Evolutionary conservation across 805 yeast species (phyloP).

Genomic region (Teunomyces gatunensis): DNA sequence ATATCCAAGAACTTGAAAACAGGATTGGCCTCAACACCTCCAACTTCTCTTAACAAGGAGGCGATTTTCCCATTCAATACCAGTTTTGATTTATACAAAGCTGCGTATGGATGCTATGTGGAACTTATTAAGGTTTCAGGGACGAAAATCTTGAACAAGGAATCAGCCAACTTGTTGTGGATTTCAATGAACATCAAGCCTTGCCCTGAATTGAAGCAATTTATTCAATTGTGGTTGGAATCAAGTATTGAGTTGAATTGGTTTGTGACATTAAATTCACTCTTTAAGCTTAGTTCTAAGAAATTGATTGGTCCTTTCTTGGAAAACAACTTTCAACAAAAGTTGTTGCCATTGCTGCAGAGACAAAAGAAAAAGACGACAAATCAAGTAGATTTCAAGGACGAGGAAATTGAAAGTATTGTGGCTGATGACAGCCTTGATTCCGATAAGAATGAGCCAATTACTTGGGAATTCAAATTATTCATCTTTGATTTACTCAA

Average conservation of each 20-base stretch:
- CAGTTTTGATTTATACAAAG: conserved; percentile 35
- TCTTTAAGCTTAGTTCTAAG: conserved; percentile 46
- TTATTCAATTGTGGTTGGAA: conserved; percentile 62
- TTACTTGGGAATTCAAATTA: conserved; percentile 55
- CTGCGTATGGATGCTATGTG: conserved; percentile 54
- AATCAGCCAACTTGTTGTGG: conserved; percentile 60
- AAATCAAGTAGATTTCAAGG: conserved; percentile 31
- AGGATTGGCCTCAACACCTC: conserved; percentile 30
- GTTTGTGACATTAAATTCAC: conserved; percentile 54
- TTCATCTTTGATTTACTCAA: conserved; percentile 47
- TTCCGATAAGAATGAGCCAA: conserved; percentile 51
- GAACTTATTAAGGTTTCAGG: conserved; percentile 55
- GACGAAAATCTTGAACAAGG: conserved; percentile 41
- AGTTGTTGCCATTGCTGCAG: conserved; percentile 40
- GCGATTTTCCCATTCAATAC: conserved; percentile 47
- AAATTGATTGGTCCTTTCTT: conserved; percentile 41
- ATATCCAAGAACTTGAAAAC: conserved; percentile 35
- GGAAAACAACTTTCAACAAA: conserved; percentile 38
- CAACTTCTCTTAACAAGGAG: conserved; percentile 38
- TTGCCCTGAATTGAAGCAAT: conserved; percentile 40
- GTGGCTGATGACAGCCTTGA: conserved; percentile 31
- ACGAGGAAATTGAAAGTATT: conserved; percentile 41
- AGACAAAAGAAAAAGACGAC: conserved; percentile 37
- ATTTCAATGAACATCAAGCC: conserved; percentile 49
- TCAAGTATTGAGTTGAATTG: conserved; percentile 48